Evolutionary conservation across 2,329 filamentous ascomycete species (phyloP).

Genomic region (Colletotrichum simmondsii): DNA sequence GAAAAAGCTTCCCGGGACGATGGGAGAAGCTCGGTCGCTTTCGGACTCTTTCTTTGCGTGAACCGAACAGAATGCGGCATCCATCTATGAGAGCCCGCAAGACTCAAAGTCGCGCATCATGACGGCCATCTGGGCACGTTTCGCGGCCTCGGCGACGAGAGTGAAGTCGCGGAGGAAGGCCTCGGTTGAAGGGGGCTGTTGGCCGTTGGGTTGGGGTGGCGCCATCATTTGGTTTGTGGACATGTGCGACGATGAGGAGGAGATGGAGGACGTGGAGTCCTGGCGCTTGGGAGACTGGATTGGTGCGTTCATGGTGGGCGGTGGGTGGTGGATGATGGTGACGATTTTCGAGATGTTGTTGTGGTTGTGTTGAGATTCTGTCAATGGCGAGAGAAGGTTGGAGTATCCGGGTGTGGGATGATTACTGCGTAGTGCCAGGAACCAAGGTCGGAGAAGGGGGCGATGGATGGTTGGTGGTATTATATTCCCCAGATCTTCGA

Average conservation of each 20-base stretch:
- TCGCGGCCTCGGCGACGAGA: constrained; percentile 91
- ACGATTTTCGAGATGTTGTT: background rate
- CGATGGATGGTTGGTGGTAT: constrained; percentile 27
- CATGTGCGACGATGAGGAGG: constrained; percentile 43
- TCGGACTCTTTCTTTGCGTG: background rate
- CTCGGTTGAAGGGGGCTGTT: constrained; percentile 56
- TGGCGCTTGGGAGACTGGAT: constrained; percentile 27
- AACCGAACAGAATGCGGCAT: background rate
- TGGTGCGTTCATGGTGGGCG: constrained; percentile 33
- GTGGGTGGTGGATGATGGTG: background rate
- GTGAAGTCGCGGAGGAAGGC: constrained; percentile 83
- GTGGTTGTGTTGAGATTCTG: background rate
- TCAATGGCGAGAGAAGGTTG: background rate
- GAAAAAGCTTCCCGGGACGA: background rate
- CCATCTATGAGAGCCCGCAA: constrained; percentile 63
- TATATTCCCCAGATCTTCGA: constrained; percentile 35
- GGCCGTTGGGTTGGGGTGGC: constrained; percentile 42
- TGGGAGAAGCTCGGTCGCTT: background rate
- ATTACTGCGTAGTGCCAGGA: background rate
- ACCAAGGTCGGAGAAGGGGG: background rate
- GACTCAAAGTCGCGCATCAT: constrained; percentile 88
- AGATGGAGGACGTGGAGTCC: constrained; percentile 26
- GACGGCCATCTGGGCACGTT: constrained; percentile 89
- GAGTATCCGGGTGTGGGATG: background rate
- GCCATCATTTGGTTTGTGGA: constrained; percentile 38